Evolutionary conservation across 176 grass and related monocot species (phyloP).

Genomic region (Olyra latifolia): DNA sequence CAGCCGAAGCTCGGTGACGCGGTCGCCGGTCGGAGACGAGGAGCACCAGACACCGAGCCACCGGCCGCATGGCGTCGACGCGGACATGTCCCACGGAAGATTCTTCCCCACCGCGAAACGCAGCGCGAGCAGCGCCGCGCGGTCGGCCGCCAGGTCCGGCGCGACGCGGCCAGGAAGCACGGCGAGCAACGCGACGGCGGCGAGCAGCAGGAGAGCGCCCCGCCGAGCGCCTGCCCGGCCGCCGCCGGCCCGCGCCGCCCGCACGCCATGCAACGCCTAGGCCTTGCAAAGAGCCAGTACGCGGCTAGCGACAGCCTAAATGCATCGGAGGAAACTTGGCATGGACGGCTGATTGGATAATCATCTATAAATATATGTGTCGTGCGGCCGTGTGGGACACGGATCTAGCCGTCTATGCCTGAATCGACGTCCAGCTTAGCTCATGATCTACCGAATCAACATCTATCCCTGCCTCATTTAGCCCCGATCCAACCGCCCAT

Average conservation of each 20-base stretch:
- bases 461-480: too few relatives aligned
- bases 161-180: conserved; percentile 1
- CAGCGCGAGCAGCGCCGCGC: conserved; percentile 53
- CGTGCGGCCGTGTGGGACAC: too few relatives aligned
- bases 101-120: not conserved
- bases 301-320: too few relatives aligned
- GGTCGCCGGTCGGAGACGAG: not conserved
- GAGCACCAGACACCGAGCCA: conserved; percentile 67
- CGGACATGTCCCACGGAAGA: conserved; percentile 44
- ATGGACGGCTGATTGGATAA: too few relatives aligned
- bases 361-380: too few relatives aligned
- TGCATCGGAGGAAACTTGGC: too few relatives aligned
- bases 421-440: too few relatives aligned
- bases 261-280: conserved; percentile 30
- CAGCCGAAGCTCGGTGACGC: conserved; percentile 54
- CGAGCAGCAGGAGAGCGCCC: not conserved
- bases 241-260: conserved; percentile 3
- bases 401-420: too few relatives aligned
- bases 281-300: not conserved
- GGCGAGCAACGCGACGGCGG: not conserved
- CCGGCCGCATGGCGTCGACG: conserved; percentile 34
- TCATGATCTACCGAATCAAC: too few relatives aligned
- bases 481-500: too few relatives aligned
- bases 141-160: conserved; percentile 46
- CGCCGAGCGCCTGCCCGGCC: not conserved